These are phyloP conservation scores for Hyaloscypha hepaticicola DNA, from an alignment of 495 filamentous ascomycete genomes.

Conservation along the genomic window DNA sequence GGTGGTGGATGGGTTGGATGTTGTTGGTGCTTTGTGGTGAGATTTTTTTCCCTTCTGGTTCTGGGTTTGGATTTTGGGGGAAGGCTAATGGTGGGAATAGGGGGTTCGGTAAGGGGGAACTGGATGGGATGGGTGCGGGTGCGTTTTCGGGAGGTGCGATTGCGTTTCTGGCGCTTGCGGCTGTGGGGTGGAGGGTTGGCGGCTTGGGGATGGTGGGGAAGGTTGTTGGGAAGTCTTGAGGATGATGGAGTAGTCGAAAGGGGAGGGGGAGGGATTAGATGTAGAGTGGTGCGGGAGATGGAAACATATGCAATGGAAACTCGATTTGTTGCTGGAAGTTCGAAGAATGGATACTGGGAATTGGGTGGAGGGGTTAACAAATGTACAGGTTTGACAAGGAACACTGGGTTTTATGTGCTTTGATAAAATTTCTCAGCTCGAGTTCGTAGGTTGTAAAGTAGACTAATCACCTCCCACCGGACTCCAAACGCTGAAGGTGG, in stretches of 20 bases:
- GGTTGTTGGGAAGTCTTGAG: not conserved
- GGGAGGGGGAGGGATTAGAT: too few relatives aligned
- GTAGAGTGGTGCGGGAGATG: not conserved
- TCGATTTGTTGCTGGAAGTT: too few relatives aligned
- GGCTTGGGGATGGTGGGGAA: not conserved
- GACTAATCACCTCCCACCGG: too few relatives aligned
- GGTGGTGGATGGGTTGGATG: slow-evolving; percentile 4
- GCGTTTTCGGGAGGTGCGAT: slow-evolving; percentile 6
- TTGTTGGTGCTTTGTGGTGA: slow-evolving; percentile 6
- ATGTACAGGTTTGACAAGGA: not conserved
- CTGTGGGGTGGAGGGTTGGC: slow-evolving; percentile 7
- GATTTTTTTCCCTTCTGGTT: not conserved
- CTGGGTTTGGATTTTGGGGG: not conserved
- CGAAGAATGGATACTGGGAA: too few relatives aligned
- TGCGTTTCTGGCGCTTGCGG: slow-evolving; percentile 8
- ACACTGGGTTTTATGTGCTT: not conserved
- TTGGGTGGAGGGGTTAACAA: too few relatives aligned
- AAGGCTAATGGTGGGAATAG: not conserved
- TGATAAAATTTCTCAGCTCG: not conserved
- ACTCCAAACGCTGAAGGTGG: not conserved
- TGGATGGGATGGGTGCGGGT: not conserved
- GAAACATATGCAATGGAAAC: not conserved
- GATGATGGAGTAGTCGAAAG: too few relatives aligned
- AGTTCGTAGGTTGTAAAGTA: too few relatives aligned
- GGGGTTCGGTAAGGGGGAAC: not conserved